These are phyloP conservation scores for Chytridium lagenaria DNA, from an alignment of 371 early-diverging fungal species.

Conservation along the genomic window DNA sequence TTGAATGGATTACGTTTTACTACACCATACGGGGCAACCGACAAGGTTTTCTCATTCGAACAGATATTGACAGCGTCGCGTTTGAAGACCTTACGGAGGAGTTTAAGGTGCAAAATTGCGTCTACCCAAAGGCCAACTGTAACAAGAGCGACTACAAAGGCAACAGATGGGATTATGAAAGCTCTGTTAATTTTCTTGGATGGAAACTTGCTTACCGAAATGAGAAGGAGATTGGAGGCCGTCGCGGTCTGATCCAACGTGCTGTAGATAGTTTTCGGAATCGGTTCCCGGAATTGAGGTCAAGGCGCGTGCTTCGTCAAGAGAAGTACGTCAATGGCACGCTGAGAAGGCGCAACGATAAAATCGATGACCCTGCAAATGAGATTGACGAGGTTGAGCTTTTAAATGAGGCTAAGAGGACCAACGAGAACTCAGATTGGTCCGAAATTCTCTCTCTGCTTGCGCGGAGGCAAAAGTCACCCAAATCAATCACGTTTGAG, in stretches of 20 bases:
- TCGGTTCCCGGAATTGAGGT: constrained; percentile 79
- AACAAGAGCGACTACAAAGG: constrained; percentile 68
- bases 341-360: constrained; percentile 56
- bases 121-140: constrained; percentile 85
- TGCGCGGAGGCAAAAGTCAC: constrained; percentile 32
- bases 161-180: constrained; percentile 93
- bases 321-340: constrained; percentile 78
- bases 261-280: constrained; percentile 95
- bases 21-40: constrained; percentile 70
- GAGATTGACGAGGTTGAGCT: constrained; percentile 6
- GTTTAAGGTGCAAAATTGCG: constrained; percentile 81
- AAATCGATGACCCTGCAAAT: not conserved
- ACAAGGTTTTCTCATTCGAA: constrained; percentile 76
- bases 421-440: constrained; percentile 5
- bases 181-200: constrained; percentile 84
- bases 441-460: constrained; percentile 4
- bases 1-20: constrained; percentile 73
- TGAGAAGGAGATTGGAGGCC: constrained; percentile 78
- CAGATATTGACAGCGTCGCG: constrained; percentile 74
- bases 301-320: constrained; percentile 80
- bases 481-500: constrained; percentile 60
- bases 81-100: constrained; percentile 67
- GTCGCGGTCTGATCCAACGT: constrained; percentile 91
- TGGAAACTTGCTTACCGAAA: constrained; percentile 92
- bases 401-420: not conserved